phyloP scores from a whole-genome alignment of 208 protist genomes.

The Herpetomonas samuelpessoai region DNA sequence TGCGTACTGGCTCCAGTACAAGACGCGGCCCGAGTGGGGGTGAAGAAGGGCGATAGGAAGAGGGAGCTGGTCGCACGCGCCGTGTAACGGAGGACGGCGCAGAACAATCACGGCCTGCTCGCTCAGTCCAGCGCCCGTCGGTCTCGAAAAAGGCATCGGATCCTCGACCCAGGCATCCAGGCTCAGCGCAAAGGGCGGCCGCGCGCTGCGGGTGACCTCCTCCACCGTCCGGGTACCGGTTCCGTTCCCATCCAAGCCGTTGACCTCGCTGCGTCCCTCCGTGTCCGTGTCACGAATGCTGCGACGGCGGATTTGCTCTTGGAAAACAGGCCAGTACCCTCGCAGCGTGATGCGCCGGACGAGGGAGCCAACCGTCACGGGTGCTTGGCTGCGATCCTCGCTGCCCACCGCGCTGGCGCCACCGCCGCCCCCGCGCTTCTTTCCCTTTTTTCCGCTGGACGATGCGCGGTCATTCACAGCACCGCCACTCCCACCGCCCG shows the following conservation, averaged over 20 bases:
- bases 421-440: neutral
- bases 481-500: too few species aligned
- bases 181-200: conserved; percentile 27
- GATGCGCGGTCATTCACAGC: too few species aligned
- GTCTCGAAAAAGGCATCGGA: too few species aligned
- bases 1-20: conserved; percentile 55
- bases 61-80: conserved; percentile 48
- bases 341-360: conserved; percentile 27
- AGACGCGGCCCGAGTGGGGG: conserved; percentile 43
- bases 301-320: neutral
- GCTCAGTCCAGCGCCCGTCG: neutral
- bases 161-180: conserved; percentile 51
- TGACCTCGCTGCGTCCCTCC: too few species aligned
- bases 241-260: too few species aligned
- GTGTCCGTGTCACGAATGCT: neutral
- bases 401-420: neutral
- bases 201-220: neutral
- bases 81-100: conserved; percentile 60
- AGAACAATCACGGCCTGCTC: conserved; percentile 25
- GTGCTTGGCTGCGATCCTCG: neutral
- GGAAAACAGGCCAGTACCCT: conserved; percentile 21
- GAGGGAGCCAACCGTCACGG: conserved; percentile 16
- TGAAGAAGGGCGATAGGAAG: conserved; percentile 61
- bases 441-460: too few species aligned
- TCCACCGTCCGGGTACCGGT: too few species aligned